Evolutionary conservation across 306 rosid genomes (phyloP).

Genomic region (Dalbergia oliveri): DNA sequence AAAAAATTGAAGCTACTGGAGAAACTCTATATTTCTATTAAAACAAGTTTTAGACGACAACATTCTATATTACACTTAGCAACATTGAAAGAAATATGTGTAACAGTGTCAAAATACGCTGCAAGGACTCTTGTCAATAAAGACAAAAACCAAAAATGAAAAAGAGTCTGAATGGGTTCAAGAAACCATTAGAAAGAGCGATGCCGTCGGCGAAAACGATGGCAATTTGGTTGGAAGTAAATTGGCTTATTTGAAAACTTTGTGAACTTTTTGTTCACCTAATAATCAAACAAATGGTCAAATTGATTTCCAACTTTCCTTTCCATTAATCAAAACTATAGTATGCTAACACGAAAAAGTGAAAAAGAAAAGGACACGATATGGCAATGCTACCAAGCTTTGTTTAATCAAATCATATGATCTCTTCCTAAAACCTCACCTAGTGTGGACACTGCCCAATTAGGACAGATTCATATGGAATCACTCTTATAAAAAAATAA

Average conservation of each 20-base stretch:
- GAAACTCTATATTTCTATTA: no score
- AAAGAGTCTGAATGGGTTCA: not conserved
- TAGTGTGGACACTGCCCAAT: no score
- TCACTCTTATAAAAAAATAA: no score
- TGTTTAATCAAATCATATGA: no score
- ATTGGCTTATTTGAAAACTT: not conserved
- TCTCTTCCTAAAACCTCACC: no score
- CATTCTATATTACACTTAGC: not conserved
- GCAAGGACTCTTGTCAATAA: not conserved
- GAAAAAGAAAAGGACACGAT: no score
- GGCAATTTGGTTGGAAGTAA: not conserved
- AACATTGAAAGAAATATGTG: not conserved
- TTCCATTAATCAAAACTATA: no score
- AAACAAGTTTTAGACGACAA: no score
- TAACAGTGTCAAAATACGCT: not conserved
- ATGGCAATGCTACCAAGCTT: no score
- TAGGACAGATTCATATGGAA: no score
- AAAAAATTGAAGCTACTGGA: no score
- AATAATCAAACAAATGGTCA: slow-evolving; percentile 11
- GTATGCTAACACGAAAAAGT: no score
- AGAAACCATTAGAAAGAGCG: not conserved
- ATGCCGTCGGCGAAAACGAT: not conserved
- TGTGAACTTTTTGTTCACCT: slow-evolving; percentile 12
- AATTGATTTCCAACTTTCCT: not conserved
- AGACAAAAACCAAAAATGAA: not conserved